Evolutionary conservation across 2,329 filamentous ascomycete species (phyloP).

Genomic region (Biscogniauxia mediterranea): DNA sequence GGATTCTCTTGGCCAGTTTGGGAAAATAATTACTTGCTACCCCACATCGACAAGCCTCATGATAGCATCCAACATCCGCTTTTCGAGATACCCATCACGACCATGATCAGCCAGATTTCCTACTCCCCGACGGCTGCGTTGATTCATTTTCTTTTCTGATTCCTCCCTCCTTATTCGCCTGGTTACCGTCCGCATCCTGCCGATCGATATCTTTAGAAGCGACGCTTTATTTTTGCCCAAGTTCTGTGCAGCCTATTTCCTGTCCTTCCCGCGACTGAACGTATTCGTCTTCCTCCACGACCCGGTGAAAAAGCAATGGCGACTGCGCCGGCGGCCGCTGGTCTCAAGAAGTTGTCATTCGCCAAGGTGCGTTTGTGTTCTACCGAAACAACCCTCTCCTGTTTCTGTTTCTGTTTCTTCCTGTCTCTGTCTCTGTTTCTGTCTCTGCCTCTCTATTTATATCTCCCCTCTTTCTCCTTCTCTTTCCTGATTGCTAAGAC

Average conservation of each 20-base stretch:
- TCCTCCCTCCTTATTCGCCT: slow-evolving; percentile 31
- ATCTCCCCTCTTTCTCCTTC: not conserved
- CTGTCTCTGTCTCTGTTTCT: not conserved
- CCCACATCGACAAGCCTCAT: slow-evolving; percentile 16
- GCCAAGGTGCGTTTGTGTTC: slow-evolving; percentile 29
- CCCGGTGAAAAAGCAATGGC: slow-evolving; percentile 23
- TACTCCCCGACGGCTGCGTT: slow-evolving; percentile 51
- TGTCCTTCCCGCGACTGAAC: slow-evolving; percentile 18
- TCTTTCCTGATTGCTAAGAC: slow-evolving; percentile 1
- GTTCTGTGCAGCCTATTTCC: slow-evolving; percentile 6
- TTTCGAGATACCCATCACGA: slow-evolving; percentile 41
- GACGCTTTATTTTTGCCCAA: not conserved
- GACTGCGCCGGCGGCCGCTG: slow-evolving; percentile 29
- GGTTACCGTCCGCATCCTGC: slow-evolving; percentile 7
- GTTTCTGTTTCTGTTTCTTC: not conserved
- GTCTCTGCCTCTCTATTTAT: not conserved
- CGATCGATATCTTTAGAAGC: not conserved
- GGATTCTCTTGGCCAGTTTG: slow-evolving; percentile 7
- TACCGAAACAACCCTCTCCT: not conserved
- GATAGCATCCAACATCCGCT: slow-evolving; percentile 31
- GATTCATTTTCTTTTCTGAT: slow-evolving; percentile 56
- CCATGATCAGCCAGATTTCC: slow-evolving; percentile 54
- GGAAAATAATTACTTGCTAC: slow-evolving; percentile 8
- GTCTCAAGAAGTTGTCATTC: slow-evolving; percentile 33
- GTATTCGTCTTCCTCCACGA: slow-evolving; percentile 10